phyloP scores from a whole-genome alignment of 352 stramenopile genomes.

The Phytophthora uliginosa region DNA sequence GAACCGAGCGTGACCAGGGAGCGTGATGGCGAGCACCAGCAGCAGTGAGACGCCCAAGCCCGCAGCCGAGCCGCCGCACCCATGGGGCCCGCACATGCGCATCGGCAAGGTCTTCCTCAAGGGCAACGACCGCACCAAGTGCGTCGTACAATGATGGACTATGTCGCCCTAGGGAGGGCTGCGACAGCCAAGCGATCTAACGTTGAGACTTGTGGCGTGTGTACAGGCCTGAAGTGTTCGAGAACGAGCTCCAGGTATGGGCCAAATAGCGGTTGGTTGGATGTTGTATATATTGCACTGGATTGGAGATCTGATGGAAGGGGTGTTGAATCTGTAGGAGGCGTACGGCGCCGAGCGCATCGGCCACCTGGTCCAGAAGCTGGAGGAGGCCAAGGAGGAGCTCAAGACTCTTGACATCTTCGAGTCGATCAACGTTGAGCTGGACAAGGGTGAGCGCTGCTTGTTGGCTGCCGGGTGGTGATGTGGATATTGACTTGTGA shows the following conservation, averaged over 20 bases:
- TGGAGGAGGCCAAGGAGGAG: constrained; percentile 75
- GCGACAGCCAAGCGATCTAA: constrained; percentile 13
- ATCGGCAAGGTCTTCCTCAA: constrained; percentile 91
- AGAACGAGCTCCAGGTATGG: constrained; percentile 84
- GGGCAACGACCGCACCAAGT: constrained; percentile 91
- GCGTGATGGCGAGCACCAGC: constrained; percentile 42
- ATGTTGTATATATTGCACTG: background rate
- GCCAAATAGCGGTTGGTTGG: background rate
- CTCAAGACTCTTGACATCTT: constrained; percentile 88
- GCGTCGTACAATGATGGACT: constrained; percentile 6
- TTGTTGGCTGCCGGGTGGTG: background rate
- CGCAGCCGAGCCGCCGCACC: constrained; percentile 54
- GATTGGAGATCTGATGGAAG: constrained; percentile 1
- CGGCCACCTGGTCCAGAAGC: constrained; percentile 62
- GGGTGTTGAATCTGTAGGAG: constrained; percentile 38
- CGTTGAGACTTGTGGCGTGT: constrained; percentile 4
- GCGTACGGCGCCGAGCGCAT: constrained; percentile 77
- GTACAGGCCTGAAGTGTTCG: constrained; percentile 83
- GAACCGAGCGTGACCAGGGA: background rate
- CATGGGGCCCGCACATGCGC: constrained; percentile 83
- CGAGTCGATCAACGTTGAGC: constrained; percentile 82
- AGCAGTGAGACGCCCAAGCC: constrained; percentile 31
- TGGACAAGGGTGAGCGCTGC: constrained; percentile 67
- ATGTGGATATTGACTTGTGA: constrained; percentile 13
- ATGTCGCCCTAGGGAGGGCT: background rate